phyloP scores from a whole-genome alignment of 169 alveolate species.

The Plasmodium coatneyi region DNA sequence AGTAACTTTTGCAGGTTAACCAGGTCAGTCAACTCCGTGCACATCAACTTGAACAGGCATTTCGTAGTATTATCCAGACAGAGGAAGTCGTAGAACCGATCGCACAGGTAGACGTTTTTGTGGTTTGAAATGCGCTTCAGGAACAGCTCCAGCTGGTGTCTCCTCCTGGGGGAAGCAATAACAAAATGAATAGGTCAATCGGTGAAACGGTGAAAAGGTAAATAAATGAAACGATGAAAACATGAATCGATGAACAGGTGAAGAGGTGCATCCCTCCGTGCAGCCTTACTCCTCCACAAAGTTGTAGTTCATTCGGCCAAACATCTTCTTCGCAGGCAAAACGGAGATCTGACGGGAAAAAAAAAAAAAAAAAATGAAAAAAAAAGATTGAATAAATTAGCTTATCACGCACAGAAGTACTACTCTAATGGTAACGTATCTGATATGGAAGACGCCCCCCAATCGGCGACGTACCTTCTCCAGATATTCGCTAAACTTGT shows the following conservation, averaged over 20 bases:
- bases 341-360: slow-evolving; percentile 8
- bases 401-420: background rate
- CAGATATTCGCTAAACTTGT: slow-evolving; percentile 23
- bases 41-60: slow-evolving; percentile 38
- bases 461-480: slow-evolving; percentile 17
- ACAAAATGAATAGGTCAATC: too few species aligned
- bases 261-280: background rate
- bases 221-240: background rate
- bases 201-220: background rate
- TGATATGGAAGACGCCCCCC: background rate
- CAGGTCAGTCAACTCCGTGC: slow-evolving; percentile 2
- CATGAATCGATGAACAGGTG: background rate
- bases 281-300: slow-evolving; percentile 57
- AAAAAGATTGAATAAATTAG: background rate
- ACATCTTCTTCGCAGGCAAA: slow-evolving; percentile 42
- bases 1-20: background rate
- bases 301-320: slow-evolving; percentile 49
- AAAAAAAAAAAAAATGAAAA: background rate
- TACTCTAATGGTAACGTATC: background rate
- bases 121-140: slow-evolving; percentile 3
- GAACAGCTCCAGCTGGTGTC: slow-evolving; percentile 48
- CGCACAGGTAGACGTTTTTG: slow-evolving; percentile 38
- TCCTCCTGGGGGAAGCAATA: background rate
- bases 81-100: slow-evolving; percentile 36
- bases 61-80: slow-evolving; percentile 47